Evolutionary conservation across 176 grass and related monocot genomes (phyloP).

Genomic region (Elymus sibiricus): DNA sequence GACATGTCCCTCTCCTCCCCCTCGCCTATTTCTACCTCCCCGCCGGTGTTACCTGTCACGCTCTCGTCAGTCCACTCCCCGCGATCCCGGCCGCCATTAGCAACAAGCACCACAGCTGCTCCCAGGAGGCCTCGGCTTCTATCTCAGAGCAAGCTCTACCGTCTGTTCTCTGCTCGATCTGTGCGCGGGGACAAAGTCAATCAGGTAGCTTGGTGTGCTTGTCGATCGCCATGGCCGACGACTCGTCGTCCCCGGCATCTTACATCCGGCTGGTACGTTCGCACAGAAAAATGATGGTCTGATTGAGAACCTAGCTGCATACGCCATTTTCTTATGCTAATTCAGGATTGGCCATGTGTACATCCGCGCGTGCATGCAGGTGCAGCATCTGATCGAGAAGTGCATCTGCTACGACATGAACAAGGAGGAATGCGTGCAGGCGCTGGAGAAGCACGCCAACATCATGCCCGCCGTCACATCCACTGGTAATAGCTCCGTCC

Average conservation of each 20-base stretch:
- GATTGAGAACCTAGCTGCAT: not conserved
- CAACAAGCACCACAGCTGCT: not conserved
- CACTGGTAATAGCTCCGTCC: slow-evolving; percentile 30
- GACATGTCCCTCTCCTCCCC: slow-evolving; percentile 9
- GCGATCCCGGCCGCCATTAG: not conserved
- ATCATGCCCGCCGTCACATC: slow-evolving; percentile 63
- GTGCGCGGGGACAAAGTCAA: not conserved
- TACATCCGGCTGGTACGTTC: slow-evolving; percentile 59
- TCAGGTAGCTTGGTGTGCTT: not conserved
- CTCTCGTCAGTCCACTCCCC: not conserved
- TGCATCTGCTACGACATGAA: slow-evolving; percentile 67
- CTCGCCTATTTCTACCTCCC: slow-evolving; percentile 43
- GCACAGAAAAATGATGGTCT: not conserved
- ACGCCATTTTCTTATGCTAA: not conserved
- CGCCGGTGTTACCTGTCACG: slow-evolving; percentile 9
- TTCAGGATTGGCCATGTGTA: not conserved
- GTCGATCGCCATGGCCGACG: slow-evolving; percentile 33
- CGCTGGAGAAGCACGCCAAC: slow-evolving; percentile 67
- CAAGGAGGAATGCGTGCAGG: slow-evolving; percentile 67
- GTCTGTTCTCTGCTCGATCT: not conserved
- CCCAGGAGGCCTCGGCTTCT: not conserved
- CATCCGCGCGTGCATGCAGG: slow-evolving; percentile 23
- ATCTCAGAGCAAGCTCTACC: not conserved
- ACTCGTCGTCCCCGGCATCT: slow-evolving; percentile 48
- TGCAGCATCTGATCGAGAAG: slow-evolving; percentile 84